Conservation (phyloP, 768 basidiomycete species). For the Steccherinum ochraceum region DNA sequence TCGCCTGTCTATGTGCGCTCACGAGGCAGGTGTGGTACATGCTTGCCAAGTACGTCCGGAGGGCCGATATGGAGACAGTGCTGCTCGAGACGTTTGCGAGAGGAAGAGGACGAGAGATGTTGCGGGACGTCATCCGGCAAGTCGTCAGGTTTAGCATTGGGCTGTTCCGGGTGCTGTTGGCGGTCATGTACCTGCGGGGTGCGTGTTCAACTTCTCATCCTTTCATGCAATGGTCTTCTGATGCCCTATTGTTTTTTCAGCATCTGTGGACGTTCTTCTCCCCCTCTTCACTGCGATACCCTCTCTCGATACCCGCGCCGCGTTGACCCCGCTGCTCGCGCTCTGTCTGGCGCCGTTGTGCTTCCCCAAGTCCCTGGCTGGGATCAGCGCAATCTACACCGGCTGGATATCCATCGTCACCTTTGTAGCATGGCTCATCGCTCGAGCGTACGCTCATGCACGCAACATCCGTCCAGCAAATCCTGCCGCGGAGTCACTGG, state of each 20-base stretch:
- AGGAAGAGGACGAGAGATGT: conserved; percentile 43
- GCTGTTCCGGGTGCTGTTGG: conserved; percentile 42
- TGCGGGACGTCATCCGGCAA: conserved; percentile 36
- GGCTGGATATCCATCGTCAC: conserved; percentile 54
- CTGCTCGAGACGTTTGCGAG: conserved; percentile 55
- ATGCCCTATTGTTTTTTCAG: conserved; percentile 26
- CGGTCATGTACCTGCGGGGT: conserved; percentile 64
- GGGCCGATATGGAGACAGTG: conserved; percentile 60
- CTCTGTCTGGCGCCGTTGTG: conserved; percentile 44
- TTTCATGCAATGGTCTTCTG: neutral
- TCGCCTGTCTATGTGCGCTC: conserved; percentile 54
- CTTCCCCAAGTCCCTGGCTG: conserved; percentile 46
- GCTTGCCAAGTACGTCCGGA: conserved; percentile 65
- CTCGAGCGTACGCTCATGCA: conserved; percentile 44
- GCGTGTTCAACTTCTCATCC: conserved; percentile 20
- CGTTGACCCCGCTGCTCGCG: conserved; percentile 36
- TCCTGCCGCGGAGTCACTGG: conserved; percentile 33
- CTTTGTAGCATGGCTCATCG: conserved; percentile 57
- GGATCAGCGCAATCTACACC: conserved; percentile 47
- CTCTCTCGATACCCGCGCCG: conserved; percentile 29
- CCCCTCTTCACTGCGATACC: conserved; percentile 38
- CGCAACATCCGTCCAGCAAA: conserved; percentile 35
- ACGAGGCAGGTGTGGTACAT: conserved; percentile 71
- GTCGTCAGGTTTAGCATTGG: conserved; percentile 40
- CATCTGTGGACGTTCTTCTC: conserved; percentile 45